phyloP scores from a whole-genome alignment of 179 eudicot species.

The Corrigiola litoralis region DNA sequence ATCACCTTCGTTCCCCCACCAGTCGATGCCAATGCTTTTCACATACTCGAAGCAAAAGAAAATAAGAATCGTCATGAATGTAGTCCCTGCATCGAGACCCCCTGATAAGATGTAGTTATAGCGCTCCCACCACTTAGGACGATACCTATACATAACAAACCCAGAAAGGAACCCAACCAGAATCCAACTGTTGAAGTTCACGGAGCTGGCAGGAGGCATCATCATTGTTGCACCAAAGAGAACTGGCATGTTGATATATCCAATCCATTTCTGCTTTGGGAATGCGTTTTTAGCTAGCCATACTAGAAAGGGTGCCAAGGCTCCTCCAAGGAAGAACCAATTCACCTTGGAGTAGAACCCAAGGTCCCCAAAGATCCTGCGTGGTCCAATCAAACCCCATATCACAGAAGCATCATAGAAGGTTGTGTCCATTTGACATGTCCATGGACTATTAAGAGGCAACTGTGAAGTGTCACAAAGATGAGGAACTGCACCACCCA shows the following conservation, averaged over 20 bases:
- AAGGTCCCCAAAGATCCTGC: conserved; percentile 71
- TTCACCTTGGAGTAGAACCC: conserved; percentile 70
- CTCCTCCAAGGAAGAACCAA: conserved; percentile 77
- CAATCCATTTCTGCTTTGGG: conserved; percentile 61
- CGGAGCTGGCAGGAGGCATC: conserved; percentile 81
- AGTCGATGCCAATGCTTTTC: conserved; percentile 28
- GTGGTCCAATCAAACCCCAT: conserved; percentile 89
- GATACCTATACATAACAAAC: conserved; percentile 50
- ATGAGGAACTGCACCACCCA: conserved; percentile 56
- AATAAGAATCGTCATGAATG: conserved; percentile 55
- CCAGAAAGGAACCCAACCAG: conserved; percentile 63
- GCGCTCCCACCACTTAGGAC: conserved; percentile 51
- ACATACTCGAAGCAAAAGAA: conserved; percentile 44
- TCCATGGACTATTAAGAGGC: conserved; percentile 80
- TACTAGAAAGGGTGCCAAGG: conserved; percentile 53
- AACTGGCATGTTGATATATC: conserved; percentile 54
- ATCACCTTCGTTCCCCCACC: conserved; percentile 63
- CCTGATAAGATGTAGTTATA: conserved; percentile 74
- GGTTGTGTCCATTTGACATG: conserved; percentile 65
- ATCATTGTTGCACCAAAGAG: conserved; percentile 51
- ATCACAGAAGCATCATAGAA: conserved; percentile 82
- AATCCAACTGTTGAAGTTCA: conserved; percentile 77
- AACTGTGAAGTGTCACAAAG: conserved; percentile 58
- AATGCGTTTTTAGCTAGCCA: conserved; percentile 57
- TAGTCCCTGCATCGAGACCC: conserved; percentile 73